Conservation (phyloP, 176 grass and related monocot genomes). For the Guadua angustifolia region DNA sequence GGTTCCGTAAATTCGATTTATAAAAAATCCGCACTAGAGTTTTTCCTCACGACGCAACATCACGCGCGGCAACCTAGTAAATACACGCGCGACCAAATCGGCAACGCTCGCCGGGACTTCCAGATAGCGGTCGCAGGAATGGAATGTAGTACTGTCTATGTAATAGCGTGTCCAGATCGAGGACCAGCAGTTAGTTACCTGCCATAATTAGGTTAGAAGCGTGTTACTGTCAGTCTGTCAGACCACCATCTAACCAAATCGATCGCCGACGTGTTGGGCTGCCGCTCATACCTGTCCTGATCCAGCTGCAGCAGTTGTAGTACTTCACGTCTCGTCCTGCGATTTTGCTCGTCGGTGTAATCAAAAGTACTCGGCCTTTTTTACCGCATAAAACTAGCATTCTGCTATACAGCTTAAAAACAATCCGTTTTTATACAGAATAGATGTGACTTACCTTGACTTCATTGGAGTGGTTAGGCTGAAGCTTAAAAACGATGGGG, state of each 20-base stretch:
- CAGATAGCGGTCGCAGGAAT: background rate
- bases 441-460: too few species aligned
- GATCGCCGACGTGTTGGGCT: background rate
- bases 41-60: too few species aligned
- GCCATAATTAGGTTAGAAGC: conserved; percentile 2
- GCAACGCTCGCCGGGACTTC: background rate
- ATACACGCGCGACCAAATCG: background rate
- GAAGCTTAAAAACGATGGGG: too few species aligned
- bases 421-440: too few species aligned
- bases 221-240: background rate
- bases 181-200: background rate
- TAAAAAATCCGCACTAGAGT: too few species aligned
- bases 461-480: too few species aligned
- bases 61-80: too few species aligned
- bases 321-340: background rate
- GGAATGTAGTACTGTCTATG: too few species aligned
- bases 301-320: background rate
- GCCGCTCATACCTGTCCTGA: background rate
- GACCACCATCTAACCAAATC: background rate
- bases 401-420: too few species aligned
- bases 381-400: too few species aligned
- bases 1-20: too few species aligned
- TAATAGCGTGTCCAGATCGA: background rate
- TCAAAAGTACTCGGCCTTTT: background rate
- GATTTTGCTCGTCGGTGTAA: background rate